phyloP scores from a whole-genome alignment of 139 green algal species.

The Chloropicon primus region DNA sequence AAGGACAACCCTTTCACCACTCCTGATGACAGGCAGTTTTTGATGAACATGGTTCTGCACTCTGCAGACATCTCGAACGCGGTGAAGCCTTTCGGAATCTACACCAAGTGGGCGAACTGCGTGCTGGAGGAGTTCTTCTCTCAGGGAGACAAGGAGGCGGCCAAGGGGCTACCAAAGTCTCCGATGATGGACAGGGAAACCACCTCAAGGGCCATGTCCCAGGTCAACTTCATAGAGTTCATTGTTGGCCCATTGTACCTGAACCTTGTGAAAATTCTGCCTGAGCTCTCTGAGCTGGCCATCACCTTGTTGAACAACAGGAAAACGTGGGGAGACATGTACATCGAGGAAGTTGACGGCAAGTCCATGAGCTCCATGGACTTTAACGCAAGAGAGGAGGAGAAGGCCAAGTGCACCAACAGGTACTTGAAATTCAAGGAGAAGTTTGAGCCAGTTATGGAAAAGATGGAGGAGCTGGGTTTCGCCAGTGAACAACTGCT shows the following conservation, averaged over 20 bases:
- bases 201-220: conserved; percentile 20
- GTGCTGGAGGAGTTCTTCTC: conserved; percentile 52
- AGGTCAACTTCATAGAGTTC: conserved; percentile 61
- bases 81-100: conserved; percentile 25
- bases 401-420: neutral
- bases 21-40: conserved; percentile 38
- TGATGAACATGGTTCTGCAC: conserved; percentile 45
- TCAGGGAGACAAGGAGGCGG: conserved; percentile 41
- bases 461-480: neutral
- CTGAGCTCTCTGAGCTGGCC: neutral
- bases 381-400: neutral
- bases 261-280: neutral
- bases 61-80: conserved; percentile 50
- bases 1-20: conserved; percentile 22
- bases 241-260: conserved; percentile 43
- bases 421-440: neutral
- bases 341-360: neutral
- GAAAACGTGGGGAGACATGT: neutral
- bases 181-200: conserved; percentile 39
- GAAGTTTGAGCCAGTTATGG: neutral
- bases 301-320: neutral
- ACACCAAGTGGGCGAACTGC: conserved; percentile 34
- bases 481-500: neutral
- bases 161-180: conserved; percentile 26
- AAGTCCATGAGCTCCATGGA: neutral